A percentile compares a stretch with the other conserved stretches of the same genome.
phyloP scores from a whole-genome alignment of 2,329 filamentous ascomycete genomes.

The Neospermospora avenae region DNA sequence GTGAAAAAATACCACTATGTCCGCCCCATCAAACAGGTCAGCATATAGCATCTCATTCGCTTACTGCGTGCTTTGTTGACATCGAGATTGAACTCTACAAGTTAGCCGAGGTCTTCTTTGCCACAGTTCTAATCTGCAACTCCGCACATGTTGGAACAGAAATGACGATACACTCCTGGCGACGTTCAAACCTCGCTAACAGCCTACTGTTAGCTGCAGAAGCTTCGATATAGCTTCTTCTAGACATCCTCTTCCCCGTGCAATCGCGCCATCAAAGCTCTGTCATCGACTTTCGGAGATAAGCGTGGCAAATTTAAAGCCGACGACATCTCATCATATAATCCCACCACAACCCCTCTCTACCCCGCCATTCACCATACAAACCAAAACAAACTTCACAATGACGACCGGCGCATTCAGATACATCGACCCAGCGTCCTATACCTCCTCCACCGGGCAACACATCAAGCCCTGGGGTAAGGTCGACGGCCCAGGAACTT shows the following conservation, averaged over 20 bases:
- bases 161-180: too few species aligned
- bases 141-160: too few species aligned
- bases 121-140: not conserved
- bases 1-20: too few species aligned
- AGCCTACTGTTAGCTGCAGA: not conserved
- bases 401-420: conserved; percentile 13
- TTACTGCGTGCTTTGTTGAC: too few species aligned
- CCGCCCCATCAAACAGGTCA: too few species aligned
- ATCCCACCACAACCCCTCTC: not conserved
- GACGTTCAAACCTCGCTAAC: too few species aligned
- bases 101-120: too few species aligned
- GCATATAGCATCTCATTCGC: too few species aligned
- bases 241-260: not conserved
- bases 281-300: conserved; percentile 1
- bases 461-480: conserved; percentile 57
- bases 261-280: not conserved
- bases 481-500: conserved; percentile 57
- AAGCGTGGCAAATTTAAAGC: not conserved
- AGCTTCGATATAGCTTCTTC: not conserved
- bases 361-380: not conserved
- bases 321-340: conserved; percentile 4
- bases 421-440: conserved; percentile 56
- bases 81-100: too few species aligned
- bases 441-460: conserved; percentile 31
- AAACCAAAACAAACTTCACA: not conserved